Evolutionary conservation across 306 rosid species (phyloP).

Genomic region (Sindora glabra): DNA sequence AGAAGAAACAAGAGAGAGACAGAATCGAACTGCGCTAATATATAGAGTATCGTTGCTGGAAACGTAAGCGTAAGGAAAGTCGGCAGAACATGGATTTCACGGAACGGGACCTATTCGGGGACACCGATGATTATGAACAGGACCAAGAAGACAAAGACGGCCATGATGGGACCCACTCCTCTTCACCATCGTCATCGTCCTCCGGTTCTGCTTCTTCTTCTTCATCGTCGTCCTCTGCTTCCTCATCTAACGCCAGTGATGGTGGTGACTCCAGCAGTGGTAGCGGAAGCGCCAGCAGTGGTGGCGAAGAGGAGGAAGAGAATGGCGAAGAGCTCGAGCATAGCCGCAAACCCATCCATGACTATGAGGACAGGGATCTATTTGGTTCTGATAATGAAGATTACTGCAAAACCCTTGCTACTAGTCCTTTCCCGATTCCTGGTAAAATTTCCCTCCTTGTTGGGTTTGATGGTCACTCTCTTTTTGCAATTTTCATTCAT

Average conservation of each 20-base stretch:
- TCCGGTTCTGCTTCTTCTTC: slow-evolving; percentile 40
- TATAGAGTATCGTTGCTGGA: no score
- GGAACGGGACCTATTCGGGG: slow-evolving; percentile 80
- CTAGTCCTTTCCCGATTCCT: slow-evolving; percentile 67
- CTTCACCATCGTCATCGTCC: slow-evolving; percentile 54
- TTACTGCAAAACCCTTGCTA: slow-evolving; percentile 65
- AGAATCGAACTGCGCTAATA: no score
- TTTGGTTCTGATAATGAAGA: slow-evolving; percentile 89
- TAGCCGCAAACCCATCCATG: slow-evolving; percentile 3
- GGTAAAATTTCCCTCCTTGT: slow-evolving; percentile 32
- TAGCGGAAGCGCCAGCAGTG: slow-evolving; percentile 30
- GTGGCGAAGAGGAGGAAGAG: slow-evolving; percentile 42
- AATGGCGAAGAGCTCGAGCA: slow-evolving; percentile 47
- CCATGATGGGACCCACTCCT: slow-evolving; percentile 44
- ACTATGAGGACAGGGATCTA: slow-evolving; percentile 61
- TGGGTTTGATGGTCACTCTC: not conserved
- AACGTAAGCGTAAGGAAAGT: no score
- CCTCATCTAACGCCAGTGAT: slow-evolving; percentile 58
- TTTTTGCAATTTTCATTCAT: not conserved
- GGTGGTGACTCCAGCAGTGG: slow-evolving; percentile 52
- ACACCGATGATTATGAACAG: slow-evolving; percentile 28
- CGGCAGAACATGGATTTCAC: slow-evolving; percentile 80
- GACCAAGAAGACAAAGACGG: slow-evolving; percentile 17
- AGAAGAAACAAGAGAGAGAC: no score
- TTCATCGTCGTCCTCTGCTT: slow-evolving; percentile 48